Percentiles rank a stretch among this genome's conserved stretches.
Conservation (phyloP, 768 basidiomycete genomes). For the Rhodotorula babjevae region DNA sequence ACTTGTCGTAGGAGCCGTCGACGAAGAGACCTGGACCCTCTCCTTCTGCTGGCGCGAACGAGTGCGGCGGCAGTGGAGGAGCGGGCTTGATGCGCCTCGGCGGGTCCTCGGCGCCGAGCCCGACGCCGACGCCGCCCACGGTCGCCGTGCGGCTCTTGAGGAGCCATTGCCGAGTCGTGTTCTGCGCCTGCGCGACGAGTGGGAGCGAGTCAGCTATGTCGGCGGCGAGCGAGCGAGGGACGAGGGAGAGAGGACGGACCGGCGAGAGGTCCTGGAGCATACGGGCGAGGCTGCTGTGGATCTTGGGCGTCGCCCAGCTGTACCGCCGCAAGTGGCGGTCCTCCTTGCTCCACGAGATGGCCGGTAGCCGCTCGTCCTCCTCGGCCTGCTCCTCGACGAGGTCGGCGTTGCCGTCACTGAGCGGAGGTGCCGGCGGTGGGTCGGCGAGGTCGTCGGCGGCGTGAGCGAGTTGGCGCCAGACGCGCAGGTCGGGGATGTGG, state of each 20-base stretch:
- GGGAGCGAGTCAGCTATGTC: background rate
- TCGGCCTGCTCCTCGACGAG: background rate
- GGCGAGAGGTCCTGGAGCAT: background rate
- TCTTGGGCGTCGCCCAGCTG: constrained; percentile 12
- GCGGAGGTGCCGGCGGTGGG: background rate
- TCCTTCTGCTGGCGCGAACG: background rate
- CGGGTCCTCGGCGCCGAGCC: constrained; percentile 17
- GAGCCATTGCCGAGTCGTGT: constrained; percentile 12
- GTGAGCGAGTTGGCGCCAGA: background rate
- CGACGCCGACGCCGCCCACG: constrained; percentile 12
- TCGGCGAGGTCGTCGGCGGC: no score
- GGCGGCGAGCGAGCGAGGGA: no score
- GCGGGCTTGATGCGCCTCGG: constrained; percentile 5
- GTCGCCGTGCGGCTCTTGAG: background rate
- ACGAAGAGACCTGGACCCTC: constrained; percentile 12
- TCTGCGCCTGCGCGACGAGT: background rate
- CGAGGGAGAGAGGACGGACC: constrained; percentile 6
- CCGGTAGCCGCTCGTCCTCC: background rate
- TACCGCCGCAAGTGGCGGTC: constrained; percentile 19
- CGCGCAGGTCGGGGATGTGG: background rate
- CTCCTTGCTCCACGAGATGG: constrained; percentile 12
- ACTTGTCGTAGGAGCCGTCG: constrained; percentile 11
- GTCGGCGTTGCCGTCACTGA: background rate
- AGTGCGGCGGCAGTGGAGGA: background rate
- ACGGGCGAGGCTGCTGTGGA: constrained; percentile 5